Conservation (phyloP, 306 rosid genomes). For the Argentina anserina region DNA sequence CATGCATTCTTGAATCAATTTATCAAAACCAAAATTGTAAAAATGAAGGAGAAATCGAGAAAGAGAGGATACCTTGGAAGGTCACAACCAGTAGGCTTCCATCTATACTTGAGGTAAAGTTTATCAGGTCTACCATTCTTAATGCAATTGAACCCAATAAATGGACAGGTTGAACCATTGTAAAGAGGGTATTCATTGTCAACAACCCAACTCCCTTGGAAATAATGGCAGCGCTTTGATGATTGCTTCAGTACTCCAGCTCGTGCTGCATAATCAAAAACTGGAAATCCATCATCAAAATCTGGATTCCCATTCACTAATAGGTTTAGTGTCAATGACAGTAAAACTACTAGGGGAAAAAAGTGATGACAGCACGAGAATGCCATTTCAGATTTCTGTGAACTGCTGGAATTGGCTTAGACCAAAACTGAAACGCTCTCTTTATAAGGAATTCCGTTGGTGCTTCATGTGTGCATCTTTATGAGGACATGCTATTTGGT, state of each 20-base stretch:
- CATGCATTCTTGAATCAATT: no score
- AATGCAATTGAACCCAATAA: conserved; percentile 51
- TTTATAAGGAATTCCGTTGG: not conserved
- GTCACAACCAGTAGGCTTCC: conserved; percentile 56
- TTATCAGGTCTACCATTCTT: conserved; percentile 53
- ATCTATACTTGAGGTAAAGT: conserved; percentile 48
- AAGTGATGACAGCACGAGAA: conserved; percentile 3
- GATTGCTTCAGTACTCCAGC: not conserved
- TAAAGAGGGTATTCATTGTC: conserved; percentile 49
- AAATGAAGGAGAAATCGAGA: not conserved
- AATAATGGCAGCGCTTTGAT: conserved; percentile 28
- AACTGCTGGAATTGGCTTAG: not conserved
- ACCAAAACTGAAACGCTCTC: conserved; percentile 1
- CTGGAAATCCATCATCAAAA: not conserved
- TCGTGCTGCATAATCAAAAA: not conserved
- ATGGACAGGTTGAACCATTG: conserved; percentile 44
- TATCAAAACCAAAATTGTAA: not conserved
- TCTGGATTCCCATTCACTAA: conserved; percentile 15
- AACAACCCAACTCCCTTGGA: conserved; percentile 44
- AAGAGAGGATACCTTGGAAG: conserved; percentile 45
- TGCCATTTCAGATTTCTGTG: conserved; percentile 8
- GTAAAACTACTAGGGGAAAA: not conserved
- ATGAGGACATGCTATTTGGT: not conserved
- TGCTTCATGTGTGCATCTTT: not conserved
- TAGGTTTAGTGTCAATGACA: not conserved